Conservation (phyloP, 306 rosid species). For the Sesbania bispinosa region DNA sequence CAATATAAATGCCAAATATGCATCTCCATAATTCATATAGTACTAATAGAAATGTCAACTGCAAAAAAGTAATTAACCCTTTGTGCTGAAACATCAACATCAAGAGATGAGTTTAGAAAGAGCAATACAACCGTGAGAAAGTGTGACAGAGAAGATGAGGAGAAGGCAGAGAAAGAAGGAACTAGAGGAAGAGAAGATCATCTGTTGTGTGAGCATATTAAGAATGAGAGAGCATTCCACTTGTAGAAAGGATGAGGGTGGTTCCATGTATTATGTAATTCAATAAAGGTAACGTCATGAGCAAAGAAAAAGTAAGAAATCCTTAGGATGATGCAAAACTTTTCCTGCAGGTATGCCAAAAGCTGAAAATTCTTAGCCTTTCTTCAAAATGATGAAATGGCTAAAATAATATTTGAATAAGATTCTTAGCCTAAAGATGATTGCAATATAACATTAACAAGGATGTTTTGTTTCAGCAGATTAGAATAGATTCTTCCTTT, state of each 20-base stretch:
- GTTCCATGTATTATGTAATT: conserved; percentile 39
- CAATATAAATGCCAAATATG: neutral
- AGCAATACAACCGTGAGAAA: conserved; percentile 47
- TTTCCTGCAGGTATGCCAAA: conserved; percentile 51
- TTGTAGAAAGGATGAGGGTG: conserved; percentile 31
- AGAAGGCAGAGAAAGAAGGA: conserved; percentile 39
- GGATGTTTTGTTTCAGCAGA: conserved; percentile 31
- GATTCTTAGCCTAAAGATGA: conserved; percentile 70
- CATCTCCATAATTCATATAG: neutral
- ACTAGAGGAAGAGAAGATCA: conserved; percentile 31
- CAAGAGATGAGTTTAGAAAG: neutral
- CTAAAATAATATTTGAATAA: conserved; percentile 9
- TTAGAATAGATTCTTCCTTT: conserved; percentile 80
- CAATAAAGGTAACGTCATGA: conserved; percentile 29
- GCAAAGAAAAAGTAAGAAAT: conserved; percentile 19
- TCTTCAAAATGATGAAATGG: conserved; percentile 10
- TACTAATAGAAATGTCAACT: neutral
- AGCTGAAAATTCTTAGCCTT: conserved; percentile 46
- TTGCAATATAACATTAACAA: neutral
- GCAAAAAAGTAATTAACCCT: neutral
- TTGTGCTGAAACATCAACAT: neutral
- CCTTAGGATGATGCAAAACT: conserved; percentile 43
- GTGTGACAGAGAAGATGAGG: conserved; percentile 42
- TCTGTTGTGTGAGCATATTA: conserved; percentile 31
- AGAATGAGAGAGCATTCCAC: conserved; percentile 37